Evolutionary conservation across 345 rosid species (phyloP), one percentile per base, ranked within the genome.

Genomic region (Pistacia integerrima): DNA sequence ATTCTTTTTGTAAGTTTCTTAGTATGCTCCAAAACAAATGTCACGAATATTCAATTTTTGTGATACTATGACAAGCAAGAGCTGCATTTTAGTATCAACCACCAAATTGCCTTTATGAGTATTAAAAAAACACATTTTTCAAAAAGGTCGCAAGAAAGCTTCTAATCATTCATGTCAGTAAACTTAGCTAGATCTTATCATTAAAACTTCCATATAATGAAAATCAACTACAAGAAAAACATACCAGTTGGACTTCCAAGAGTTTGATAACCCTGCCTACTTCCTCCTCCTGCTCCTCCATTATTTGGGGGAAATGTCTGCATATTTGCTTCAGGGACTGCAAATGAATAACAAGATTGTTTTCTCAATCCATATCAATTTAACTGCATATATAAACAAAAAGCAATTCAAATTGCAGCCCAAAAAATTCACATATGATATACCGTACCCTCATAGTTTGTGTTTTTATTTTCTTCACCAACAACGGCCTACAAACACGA

Each of bases 241-340:
- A 82, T 89, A 94, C 98, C 98, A 62, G 77, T 74, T 14, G 94
- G 90, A 71, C 52, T 79, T 68, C 80, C 87, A 78, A 90, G 83
- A 81, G 93, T 87, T 82, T 92, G 97, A 87, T 94, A 94, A 80
- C 94, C 92, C 73, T 74, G 80, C 64, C 89, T 64, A 62, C 75
- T 84, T 72, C 82, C 86, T 72, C 82, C 86, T 67, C 90, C 88
- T 30, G 33, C 33, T 41, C 46, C 46, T 61, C 80, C 87, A 74
- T 75, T 82, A 72, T 57, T 78, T 8, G 93, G 97, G 68, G 98
- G 97, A 75, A 88, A 89, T 69, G 69, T 83, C 75, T 90, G 90
- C 97, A 93, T 81, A 70, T 72, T 92, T 51, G 97, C 97, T 78
- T 84, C 86, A 17, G 97, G 91, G 11, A 72, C 98, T 90, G 86